phyloP scores from a whole-genome alignment of 225 moss, liverwort and hornwort species.

The Pseudisothecium myosuroides region DNA sequence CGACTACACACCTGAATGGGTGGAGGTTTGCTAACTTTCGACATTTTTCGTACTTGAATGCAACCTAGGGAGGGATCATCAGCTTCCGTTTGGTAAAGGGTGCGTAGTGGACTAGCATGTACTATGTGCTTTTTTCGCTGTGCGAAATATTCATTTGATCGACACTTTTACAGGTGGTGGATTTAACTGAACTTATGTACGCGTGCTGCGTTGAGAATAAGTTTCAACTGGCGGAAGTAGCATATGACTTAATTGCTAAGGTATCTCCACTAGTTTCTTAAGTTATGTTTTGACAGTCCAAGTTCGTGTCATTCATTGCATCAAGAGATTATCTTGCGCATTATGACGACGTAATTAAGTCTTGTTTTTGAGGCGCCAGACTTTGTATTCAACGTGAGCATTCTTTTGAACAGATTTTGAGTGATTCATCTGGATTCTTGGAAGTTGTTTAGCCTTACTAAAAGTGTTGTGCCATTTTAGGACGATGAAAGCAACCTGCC shows the following conservation, averaged over 20 bases:
- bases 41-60: neutral
- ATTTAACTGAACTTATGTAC: slow-evolving; percentile 76
- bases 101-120: neutral
- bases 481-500: slow-evolving; percentile 25
- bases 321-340: neutral
- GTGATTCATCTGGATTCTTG: neutral
- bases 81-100: neutral
- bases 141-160: neutral
- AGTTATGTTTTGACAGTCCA: neutral
- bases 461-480: slow-evolving; percentile 17
- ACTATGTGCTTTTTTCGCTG: neutral
- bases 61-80: neutral
- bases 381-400: neutral
- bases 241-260: slow-evolving; percentile 31
- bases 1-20: slow-evolving; percentile 93
- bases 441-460: neutral
- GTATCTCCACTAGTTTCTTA: slow-evolving; percentile 10
- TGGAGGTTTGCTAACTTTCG: slow-evolving; percentile 52
- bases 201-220: slow-evolving; percentile 48
- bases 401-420: neutral
- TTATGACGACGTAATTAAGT: neutral
- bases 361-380: neutral
- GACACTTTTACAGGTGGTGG: slow-evolving; percentile 50
- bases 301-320: neutral
- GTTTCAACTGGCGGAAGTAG: slow-evolving; percentile 46